A percentile compares a stretch with the other conserved stretches of the same genome.
Conservation (phyloP, 192 early-diverging fungal species). For the Backusella macrospora region DNA sequence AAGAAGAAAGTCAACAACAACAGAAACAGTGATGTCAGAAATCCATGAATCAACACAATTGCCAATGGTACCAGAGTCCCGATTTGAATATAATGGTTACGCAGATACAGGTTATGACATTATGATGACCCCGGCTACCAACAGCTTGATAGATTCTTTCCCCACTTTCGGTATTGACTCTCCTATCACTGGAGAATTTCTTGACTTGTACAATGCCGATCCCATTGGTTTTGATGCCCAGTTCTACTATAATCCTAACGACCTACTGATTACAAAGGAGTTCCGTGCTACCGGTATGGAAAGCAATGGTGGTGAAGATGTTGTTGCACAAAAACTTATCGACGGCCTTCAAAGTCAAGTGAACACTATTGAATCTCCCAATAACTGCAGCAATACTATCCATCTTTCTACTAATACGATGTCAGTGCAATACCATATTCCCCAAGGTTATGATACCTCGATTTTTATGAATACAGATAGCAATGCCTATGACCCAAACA, state of each 20-base stretch:
- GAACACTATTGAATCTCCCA: neutral
- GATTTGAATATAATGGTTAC: neutral
- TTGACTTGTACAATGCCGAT: neutral
- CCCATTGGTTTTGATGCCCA: neutral
- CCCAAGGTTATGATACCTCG: neutral
- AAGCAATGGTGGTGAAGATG: neutral
- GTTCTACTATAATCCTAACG: neutral
- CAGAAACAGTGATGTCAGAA: neutral
- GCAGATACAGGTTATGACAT: neutral
- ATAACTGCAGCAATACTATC: neutral
- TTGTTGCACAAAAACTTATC: slow-evolving; percentile 12
- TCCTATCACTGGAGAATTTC: neutral
- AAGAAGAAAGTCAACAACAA: slow-evolving; percentile 16
- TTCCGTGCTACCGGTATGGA: neutral
- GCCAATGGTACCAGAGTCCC: too few species aligned
- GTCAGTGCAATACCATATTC: slow-evolving; percentile 3
- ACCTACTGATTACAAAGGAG: neutral
- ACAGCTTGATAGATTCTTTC: neutral
- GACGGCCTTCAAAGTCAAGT: slow-evolving; percentile 13
- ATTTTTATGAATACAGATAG: neutral
- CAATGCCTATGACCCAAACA: neutral
- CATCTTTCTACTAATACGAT: neutral
- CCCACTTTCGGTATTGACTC: neutral
- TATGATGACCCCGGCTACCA: neutral
- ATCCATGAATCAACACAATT: neutral